A percentile compares a stretch with the other conserved stretches of the same genome.
Evolutionary conservation across 106 monocot genomes (phyloP).

Genomic region (Phalaenopsis aphrodite): DNA sequence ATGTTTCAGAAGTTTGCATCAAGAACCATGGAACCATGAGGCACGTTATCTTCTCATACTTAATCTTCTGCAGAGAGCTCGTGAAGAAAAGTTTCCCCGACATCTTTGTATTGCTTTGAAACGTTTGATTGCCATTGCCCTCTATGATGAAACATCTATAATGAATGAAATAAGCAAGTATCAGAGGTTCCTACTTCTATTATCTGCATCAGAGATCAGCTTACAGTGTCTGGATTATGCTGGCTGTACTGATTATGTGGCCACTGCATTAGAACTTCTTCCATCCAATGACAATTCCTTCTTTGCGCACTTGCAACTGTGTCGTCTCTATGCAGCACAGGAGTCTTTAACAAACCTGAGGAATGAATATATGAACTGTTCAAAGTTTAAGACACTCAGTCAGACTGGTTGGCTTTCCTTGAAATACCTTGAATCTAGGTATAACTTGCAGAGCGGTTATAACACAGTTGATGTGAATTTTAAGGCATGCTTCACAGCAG

Average conservation of each 20-base stretch:
- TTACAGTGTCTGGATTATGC: conserved; percentile 54
- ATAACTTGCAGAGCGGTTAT: conserved; percentile 26
- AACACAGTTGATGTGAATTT: conserved; percentile 27
- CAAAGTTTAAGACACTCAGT: conserved; percentile 39
- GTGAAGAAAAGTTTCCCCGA: conserved; percentile 71
- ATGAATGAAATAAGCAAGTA: conserved; percentile 22
- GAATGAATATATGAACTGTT: conserved; percentile 63
- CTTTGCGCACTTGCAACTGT: conserved; percentile 79
- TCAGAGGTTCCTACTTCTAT: conserved; percentile 52
- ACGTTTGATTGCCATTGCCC: conserved; percentile 36
- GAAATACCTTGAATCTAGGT: conserved; percentile 68
- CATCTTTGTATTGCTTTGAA: conserved; percentile 38
- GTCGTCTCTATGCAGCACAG: conserved; percentile 59
- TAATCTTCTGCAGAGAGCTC: conserved; percentile 59
- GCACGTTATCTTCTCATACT: conserved; percentile 64
- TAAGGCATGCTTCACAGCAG: conserved; percentile 15
- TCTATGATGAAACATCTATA: conserved; percentile 28
- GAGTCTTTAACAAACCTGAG: conserved; percentile 33
- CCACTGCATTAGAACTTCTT: conserved; percentile 34
- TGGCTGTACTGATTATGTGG: conserved; percentile 30
- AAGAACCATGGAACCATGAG: conserved; percentile 80
- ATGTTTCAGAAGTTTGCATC: conserved; percentile 68
- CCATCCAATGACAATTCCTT: conserved; percentile 29
- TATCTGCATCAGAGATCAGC: conserved; percentile 73
- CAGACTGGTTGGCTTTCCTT: conserved; percentile 75